Conservation (phyloP, 257 asterid genomes). For the Penstemon eatonii region DNA sequence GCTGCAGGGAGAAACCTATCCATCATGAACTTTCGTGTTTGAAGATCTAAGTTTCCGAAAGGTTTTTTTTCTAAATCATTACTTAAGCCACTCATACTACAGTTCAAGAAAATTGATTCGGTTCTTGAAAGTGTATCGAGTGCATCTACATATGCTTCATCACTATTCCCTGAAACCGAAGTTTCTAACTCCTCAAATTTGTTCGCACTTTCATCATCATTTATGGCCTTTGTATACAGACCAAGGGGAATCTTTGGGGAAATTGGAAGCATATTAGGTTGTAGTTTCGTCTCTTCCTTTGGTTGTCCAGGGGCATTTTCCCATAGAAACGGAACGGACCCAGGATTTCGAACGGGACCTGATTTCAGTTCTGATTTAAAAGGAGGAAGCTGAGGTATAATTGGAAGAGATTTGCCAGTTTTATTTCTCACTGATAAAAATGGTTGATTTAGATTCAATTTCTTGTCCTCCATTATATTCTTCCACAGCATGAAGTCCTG, state of each 20-base stretch:
- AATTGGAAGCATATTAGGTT: constrained; percentile 35
- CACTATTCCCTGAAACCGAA: constrained; percentile 47
- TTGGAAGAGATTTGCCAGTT: constrained; percentile 21
- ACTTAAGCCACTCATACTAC: constrained; percentile 70
- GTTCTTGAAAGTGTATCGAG: constrained; percentile 64
- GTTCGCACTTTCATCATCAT: too few species aligned
- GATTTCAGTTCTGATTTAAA: constrained; percentile 68
- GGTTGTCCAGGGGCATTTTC: constrained; percentile 79
- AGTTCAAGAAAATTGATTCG: constrained; percentile 69
- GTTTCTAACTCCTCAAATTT: constrained; percentile 19
- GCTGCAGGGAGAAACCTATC: constrained; percentile 95
- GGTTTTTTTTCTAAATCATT: constrained; percentile 32
- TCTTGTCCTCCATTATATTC: constrained; percentile 64
- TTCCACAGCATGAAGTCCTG: constrained; percentile 37
- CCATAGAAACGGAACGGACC: constrained; percentile 79
- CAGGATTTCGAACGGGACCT: constrained; percentile 70
- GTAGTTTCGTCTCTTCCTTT: constrained; percentile 41
- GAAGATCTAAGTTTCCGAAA: constrained; percentile 40
- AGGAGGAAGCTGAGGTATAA: constrained; percentile 48
- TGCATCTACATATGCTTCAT: constrained; percentile 71
- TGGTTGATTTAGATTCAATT: constrained; percentile 60
- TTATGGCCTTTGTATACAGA: constrained; percentile 27
- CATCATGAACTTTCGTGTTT: constrained; percentile 61
- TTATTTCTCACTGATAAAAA: constrained; percentile 64
- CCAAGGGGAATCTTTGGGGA: constrained; percentile 73